Evolutionary conservation across 2,329 filamentous ascomycete species (phyloP).

Genomic region (Penicillium freii): DNA sequence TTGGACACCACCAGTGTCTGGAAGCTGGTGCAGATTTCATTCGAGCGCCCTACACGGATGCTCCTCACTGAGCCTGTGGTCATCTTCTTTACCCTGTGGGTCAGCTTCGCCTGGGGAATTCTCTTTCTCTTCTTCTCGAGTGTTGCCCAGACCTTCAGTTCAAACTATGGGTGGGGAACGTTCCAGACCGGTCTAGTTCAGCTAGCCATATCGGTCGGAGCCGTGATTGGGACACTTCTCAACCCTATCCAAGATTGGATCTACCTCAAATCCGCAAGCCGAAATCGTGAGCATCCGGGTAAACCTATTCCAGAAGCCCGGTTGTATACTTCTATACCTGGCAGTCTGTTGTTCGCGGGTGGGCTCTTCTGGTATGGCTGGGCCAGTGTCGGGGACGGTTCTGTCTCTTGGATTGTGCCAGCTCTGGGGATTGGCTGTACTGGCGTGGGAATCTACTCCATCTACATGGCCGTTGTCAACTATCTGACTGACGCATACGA

Average conservation of each 20-base stretch:
- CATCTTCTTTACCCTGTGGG: slow-evolving; percentile 46
- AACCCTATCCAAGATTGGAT: slow-evolving; percentile 41
- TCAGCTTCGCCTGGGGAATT: slow-evolving; percentile 47
- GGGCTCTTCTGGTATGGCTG: slow-evolving; percentile 41
- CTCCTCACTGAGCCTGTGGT: slow-evolving; percentile 45
- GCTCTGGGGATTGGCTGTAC: slow-evolving; percentile 34
- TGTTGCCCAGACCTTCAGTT: slow-evolving; percentile 41
- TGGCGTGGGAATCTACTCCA: slow-evolving; percentile 45
- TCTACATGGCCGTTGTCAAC: slow-evolving; percentile 51
- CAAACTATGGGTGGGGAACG: slow-evolving; percentile 38
- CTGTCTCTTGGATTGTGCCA: slow-evolving; percentile 38
- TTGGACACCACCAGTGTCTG: slow-evolving; percentile 23
- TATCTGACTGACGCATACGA: slow-evolving; percentile 51
- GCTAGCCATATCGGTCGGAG: slow-evolving; percentile 44
- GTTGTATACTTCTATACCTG: slow-evolving; percentile 44
- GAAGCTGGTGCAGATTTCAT: slow-evolving; percentile 39
- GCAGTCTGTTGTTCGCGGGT: slow-evolving; percentile 37
- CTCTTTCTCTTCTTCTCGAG: slow-evolving; percentile 45
- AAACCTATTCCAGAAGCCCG: slow-evolving; percentile 45
- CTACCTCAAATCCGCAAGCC: slow-evolving; percentile 22
- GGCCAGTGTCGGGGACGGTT: slow-evolving; percentile 24
- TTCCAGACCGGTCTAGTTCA: slow-evolving; percentile 42
- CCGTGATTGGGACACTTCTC: slow-evolving; percentile 42
- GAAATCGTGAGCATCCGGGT: slow-evolving; percentile 38
- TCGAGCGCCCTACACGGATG: slow-evolving; percentile 42